Base-by-base conservation (phyloP, 148 eudicot genomes). In the Chenopodium quinoa region DNA sequence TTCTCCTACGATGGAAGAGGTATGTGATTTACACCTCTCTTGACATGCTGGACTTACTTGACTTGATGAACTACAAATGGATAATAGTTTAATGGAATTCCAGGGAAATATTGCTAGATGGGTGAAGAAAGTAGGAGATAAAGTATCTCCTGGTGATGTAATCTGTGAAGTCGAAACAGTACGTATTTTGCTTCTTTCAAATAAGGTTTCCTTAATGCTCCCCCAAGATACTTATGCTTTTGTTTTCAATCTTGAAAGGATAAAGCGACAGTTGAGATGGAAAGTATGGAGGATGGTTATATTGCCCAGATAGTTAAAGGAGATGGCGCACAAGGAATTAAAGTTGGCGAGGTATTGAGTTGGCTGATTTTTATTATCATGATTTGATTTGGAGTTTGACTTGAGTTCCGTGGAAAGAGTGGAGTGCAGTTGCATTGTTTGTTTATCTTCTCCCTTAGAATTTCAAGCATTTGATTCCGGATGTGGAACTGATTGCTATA, bases 91-190 rank as follows among this genome's bases (percentile, higher is more conserved):
- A 27, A 82, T 74, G 82, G 69, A 83, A 73, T 75, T 87, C 77
- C 88, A 93, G 98, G 97, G 99, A 50, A 96, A 94, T 81, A 91
- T 96, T 86, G 99, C 97, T 29, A 92, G 92, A 79, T 96, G 99
- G 99, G 83, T 96, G 83, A 96, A 94, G 87, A 96, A 96, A 84
- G 99, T 92, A 86, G 99, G 99, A 60, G 99, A 96, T 77, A 87
- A 91, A 86, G 89, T 96, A 84, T 68, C 93, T 81, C 88, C 95
- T 64, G 99, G 99, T 78, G 99, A 96, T 91, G 98, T 96, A 66
- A 95, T 96, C 23, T 96, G 99, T 84, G 99, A 96, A 90, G 98
- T 96, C 79, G 99, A 96, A 91, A 96, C 99, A 31, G 99, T 96
- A 86, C 63, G 92, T 79, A 80, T 76, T 29, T 50, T 22, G 0